These are phyloP conservation scores for Trametes maxima DNA, from an alignment of 768 basidiomycete genomes.

Conservation along the genomic window DNA sequence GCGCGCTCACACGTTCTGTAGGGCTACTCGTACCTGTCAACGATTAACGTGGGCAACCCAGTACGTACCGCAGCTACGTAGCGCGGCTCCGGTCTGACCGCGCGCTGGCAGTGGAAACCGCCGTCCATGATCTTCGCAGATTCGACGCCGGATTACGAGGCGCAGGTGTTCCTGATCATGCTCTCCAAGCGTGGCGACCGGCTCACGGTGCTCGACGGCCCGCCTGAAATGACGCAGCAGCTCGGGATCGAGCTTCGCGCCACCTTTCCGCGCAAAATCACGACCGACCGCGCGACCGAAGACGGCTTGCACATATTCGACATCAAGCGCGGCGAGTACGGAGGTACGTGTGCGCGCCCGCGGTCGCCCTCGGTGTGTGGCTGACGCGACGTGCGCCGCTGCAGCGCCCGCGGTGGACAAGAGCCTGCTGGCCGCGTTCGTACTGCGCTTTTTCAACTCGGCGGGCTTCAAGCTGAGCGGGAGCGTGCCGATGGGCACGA, in stretches of 20 bases:
- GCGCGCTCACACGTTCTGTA: constrained; percentile 32
- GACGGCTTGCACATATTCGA: constrained; percentile 58
- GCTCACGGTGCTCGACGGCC: constrained; percentile 48
- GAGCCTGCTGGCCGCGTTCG: constrained; percentile 59
- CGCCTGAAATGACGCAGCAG: constrained; percentile 39
- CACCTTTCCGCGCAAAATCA: constrained; percentile 46
- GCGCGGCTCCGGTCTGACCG: background rate
- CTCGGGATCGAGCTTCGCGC: constrained; percentile 43
- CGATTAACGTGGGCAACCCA: constrained; percentile 50
- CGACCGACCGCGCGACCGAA: constrained; percentile 46
- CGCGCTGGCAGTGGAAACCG: constrained; percentile 38
- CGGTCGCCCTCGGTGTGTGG: background rate
- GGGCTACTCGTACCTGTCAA: constrained; percentile 73
- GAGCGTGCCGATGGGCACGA: constrained; percentile 58
- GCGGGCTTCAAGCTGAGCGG: constrained; percentile 67
- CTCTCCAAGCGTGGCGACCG: constrained; percentile 64
- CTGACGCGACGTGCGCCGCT: no score
- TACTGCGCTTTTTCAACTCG: constrained; percentile 58
- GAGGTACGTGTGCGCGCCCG: constrained; percentile 14
- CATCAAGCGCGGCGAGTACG: constrained; percentile 46
- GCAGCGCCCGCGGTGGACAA: constrained; percentile 50
- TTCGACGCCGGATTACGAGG: constrained; percentile 46
- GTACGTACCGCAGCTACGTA: constrained; percentile 38
- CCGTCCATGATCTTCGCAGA: constrained; percentile 72
- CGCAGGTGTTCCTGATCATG: constrained; percentile 66